Evolutionary conservation across 2,329 filamentous ascomycete species (phyloP).

Genomic region (Ophiocordyceps unilateralis): DNA sequence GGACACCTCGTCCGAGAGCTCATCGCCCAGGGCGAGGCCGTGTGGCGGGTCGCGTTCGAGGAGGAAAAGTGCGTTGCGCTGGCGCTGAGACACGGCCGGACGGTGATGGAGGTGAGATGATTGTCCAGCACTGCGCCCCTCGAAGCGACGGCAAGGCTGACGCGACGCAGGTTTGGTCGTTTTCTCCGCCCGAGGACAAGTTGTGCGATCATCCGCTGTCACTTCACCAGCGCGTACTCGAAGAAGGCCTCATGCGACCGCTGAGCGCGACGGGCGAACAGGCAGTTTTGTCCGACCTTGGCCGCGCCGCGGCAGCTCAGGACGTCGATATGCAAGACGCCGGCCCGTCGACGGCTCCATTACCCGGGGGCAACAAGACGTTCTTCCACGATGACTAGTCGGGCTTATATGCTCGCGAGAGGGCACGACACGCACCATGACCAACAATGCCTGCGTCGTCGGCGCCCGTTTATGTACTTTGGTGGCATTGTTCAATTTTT

Average conservation of each 20-base stretch:
- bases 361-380: constrained; percentile 26
- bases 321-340: constrained; percentile 41
- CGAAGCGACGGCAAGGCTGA: neutral
- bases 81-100: constrained; percentile 67
- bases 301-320: constrained; percentile 18
- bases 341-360: constrained; percentile 35
- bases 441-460: neutral
- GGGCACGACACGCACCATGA: neutral
- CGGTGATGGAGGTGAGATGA: constrained; percentile 81
- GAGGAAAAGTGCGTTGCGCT: constrained; percentile 97
- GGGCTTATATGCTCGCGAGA: neutral
- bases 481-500: constrained; percentile 12
- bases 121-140: neutral
- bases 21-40: constrained; percentile 78
- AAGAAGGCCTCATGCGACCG: constrained; percentile 29
- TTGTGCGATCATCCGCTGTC: constrained; percentile 35
- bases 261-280: constrained; percentile 23
- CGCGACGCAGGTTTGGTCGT: constrained; percentile 65
- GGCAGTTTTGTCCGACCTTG: constrained; percentile 11
- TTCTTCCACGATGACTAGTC: constrained; percentile 32
- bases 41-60: constrained; percentile 96
- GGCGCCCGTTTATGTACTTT: constrained; percentile 3
- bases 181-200: constrained; percentile 66
- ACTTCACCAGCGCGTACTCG: constrained; percentile 27
- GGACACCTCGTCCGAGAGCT: constrained; percentile 83